Percentiles rank a stretch among this genome's conserved stretches.
phyloP scores from a whole-genome alignment of 305 asterid genomes.

The Solanum hybrid region DNA sequence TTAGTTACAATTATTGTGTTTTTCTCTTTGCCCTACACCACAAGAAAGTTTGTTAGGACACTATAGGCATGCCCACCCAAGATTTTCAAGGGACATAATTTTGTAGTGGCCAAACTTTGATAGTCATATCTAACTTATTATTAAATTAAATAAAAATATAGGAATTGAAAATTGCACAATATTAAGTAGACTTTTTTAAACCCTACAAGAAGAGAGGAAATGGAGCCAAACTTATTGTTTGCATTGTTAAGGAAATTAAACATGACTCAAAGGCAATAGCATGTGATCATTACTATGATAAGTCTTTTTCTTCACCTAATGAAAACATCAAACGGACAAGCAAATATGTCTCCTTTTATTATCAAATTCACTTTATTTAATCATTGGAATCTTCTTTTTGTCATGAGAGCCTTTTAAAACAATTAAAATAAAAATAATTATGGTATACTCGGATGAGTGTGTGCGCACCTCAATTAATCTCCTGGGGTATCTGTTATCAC shows the following conservation, averaged over 20 bases:
- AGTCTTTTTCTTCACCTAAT: neutral
- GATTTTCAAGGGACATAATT: neutral
- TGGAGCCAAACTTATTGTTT: neutral
- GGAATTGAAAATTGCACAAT: neutral
- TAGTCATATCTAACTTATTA: neutral
- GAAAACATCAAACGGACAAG: neutral
- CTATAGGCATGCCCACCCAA: neutral
- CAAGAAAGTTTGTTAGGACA: constrained; percentile 3
- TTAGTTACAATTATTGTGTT: neutral
- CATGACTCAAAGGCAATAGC: neutral
- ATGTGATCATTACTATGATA: neutral
- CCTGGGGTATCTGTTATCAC: neutral
- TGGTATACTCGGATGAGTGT: neutral
- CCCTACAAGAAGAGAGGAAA: neutral
- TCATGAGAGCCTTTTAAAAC: neutral
- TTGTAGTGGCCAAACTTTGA: constrained; percentile 3
- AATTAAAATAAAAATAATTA: neutral
- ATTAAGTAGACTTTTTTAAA: neutral
- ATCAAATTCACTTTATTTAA: neutral
- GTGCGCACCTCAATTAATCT: neutral
- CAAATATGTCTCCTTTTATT: neutral
- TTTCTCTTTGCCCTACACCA: neutral
- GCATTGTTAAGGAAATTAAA: neutral
- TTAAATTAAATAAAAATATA: neutral
- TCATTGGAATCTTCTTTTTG: constrained; percentile 2